Percentiles rank a stretch among this genome's conserved stretches.
Evolutionary conservation across 2,329 filamentous ascomycete genomes (phyloP).

Genomic region (Ophiobolus disseminans): DNA sequence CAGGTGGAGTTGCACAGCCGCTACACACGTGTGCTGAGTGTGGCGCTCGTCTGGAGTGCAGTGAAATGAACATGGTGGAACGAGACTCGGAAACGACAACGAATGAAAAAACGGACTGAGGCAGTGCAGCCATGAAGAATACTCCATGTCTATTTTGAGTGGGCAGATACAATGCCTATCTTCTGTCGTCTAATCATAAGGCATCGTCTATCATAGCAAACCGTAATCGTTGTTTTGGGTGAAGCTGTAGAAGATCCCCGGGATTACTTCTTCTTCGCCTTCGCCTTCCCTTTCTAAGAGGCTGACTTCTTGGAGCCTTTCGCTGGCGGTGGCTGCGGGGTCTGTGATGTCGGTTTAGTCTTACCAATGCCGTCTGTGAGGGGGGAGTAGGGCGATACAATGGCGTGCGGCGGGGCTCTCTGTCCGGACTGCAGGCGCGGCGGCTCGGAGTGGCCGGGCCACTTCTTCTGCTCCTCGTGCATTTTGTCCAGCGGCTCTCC

Average conservation of each 20-base stretch:
- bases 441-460: constrained; percentile 50
- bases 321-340: constrained; percentile 26
- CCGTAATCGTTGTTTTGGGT: constrained; percentile 17
- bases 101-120: background rate
- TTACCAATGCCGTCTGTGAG: constrained; percentile 59
- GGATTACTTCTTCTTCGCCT: background rate
- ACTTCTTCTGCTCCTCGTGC: constrained; percentile 76
- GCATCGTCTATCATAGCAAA: constrained; percentile 31
- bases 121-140: background rate
- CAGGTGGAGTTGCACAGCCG: constrained; percentile 4
- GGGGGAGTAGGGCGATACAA: constrained; percentile 67
- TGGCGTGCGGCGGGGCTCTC: constrained; percentile 57
- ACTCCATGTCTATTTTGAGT: background rate
- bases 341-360: constrained; percentile 26
- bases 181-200: constrained; percentile 2
- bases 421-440: constrained; percentile 42
- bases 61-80: no score
- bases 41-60: constrained; percentile 17
- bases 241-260: background rate
- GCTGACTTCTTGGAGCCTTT: constrained; percentile 45
- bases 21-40: background rate
- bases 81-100: background rate
- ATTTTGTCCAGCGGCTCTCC: constrained; percentile 84
- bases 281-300: constrained; percentile 4
- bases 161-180: background rate